Conservation (phyloP, 1,284 basidiomycete species). For the Sporisorium scitamineum region DNA sequence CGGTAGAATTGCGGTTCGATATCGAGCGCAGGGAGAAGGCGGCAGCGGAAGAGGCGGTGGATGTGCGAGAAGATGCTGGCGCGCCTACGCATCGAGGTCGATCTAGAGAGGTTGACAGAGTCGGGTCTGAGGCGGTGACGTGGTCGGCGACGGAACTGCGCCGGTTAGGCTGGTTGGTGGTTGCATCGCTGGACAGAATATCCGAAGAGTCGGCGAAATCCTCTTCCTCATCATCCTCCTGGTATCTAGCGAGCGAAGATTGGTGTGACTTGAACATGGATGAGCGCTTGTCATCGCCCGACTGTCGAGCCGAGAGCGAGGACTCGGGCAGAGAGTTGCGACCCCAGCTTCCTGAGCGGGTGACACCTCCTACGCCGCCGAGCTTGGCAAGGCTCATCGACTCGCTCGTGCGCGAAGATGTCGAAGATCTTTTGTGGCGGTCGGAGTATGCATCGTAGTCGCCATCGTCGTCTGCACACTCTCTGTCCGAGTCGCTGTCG, state of each 20-base stretch:
- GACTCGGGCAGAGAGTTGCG: conserved; percentile 32
- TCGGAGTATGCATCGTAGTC: conserved; percentile 21
- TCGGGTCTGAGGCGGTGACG: neutral
- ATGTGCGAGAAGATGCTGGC: conserved; percentile 44
- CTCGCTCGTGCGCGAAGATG: conserved; percentile 32
- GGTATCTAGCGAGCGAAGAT: conserved; percentile 31
- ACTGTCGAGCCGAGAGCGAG: conserved; percentile 18
- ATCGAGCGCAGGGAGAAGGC: conserved; percentile 55
- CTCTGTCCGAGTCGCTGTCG: conserved; percentile 24
- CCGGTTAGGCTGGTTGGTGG: conserved; percentile 1
- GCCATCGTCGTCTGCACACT: conserved; percentile 14
- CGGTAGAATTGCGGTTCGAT: conserved; percentile 56
- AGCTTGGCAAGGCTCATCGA: conserved; percentile 56
- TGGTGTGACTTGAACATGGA: conserved; percentile 24
- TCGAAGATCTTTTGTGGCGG: conserved; percentile 16
- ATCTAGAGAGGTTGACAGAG: conserved; percentile 14
- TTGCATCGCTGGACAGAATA: conserved; percentile 1
- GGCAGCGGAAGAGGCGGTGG: conserved; percentile 53
- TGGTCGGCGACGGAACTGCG: conserved; percentile 23
- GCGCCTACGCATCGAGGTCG: conserved; percentile 12
- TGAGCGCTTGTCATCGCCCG: conserved; percentile 18
- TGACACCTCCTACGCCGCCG: conserved; percentile 61
- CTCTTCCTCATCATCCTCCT: conserved; percentile 32
- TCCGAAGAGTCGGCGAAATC: conserved; percentile 8
- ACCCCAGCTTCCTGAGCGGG: conserved; percentile 61